Conservation (phyloP, 1,139 yeast genomes). For the Candida albicans region DNA sequence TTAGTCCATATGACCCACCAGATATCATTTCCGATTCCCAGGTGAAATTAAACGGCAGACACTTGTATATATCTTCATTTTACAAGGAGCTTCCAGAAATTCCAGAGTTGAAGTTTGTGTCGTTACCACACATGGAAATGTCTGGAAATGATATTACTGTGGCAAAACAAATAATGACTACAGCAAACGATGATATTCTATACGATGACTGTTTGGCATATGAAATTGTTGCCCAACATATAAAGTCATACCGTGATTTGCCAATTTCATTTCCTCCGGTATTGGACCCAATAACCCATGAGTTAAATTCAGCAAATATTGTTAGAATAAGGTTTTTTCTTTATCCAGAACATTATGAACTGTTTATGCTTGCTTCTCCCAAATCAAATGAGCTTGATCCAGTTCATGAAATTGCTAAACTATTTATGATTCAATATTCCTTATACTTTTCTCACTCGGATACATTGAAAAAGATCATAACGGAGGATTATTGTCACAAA, state of each 20-base stretch:
- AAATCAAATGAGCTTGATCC: constrained; percentile 67
- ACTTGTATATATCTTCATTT: constrained; percentile 33
- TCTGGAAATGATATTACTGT: constrained; percentile 4
- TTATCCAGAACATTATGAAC: constrained; percentile 44
- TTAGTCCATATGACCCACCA: constrained; percentile 41
- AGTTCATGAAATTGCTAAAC: constrained; percentile 63
- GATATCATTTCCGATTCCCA: constrained; percentile 36
- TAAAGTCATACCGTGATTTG: constrained; percentile 32
- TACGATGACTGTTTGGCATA: constrained; percentile 29
- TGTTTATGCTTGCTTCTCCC: constrained; percentile 44
- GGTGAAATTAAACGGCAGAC: constrained; percentile 33
- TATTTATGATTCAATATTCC: constrained; percentile 44
- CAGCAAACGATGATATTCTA: constrained; percentile 19
- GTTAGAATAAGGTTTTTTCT: constrained; percentile 38
- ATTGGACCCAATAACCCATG: constrained; percentile 18
- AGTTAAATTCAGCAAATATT: constrained; percentile 31
- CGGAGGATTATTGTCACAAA: constrained; percentile 33
- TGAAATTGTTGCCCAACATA: constrained; percentile 29
- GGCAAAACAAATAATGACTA: constrained; percentile 20
- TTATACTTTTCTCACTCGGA: constrained; percentile 42
- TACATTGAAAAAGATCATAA: constrained; percentile 35
- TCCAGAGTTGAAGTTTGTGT: constrained; percentile 25
- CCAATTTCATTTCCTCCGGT: constrained; percentile 43
- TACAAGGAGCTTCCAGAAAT: constrained; percentile 22
- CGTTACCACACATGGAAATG: neutral